Base-by-base conservation (phyloP, 148 eudicot genomes). In the Oxyria digyna region DNA sequence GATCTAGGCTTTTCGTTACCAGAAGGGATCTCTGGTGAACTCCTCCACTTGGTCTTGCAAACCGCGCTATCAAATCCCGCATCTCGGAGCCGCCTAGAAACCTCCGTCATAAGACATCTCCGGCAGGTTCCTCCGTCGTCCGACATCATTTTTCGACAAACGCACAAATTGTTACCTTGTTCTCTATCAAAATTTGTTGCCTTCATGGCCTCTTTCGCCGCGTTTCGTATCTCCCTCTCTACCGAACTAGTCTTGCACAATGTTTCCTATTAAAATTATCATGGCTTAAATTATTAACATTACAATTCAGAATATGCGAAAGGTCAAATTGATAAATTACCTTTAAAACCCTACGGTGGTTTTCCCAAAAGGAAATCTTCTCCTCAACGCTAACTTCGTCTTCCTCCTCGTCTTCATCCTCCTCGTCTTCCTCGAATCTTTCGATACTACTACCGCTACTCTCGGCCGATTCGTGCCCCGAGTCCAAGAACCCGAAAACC, bases 21-120 rank as follows among this genome's bases (percentile, higher is more conserved):
- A 70, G 99, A 82, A 33, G 99, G 99, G 15, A 94, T 85, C 33
- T 85, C 87, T 4, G 85, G 75, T 4, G 96, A 85, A 67, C 85
- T 87, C 62, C 81, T 84, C 99, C 99, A 94, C 67, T 94, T 90
- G 11, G 99, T 80, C 72, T 79, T 89, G 84, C 97, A 90, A 74
- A 90, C 74, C 18, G 97, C 92, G 41, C 83, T 69, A 43, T 88
- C 74, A 57, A 74, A 86, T 17, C 89, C 96, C 27, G 85, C 81
- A 43, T 75, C 81, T 21, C 75, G 79, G 14, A 94, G 83, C 33
- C 87, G 81, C 17, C 74, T 62, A 52, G 84, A 82, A 7, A 86
- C 72, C 62, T 80, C 85, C 62, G 72, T 75, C 81, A 85, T 85
- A 14, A 87, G 78, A 67, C 97, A 92, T 32, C 54, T 79, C 73